These are phyloP conservation scores for Scutellaria barbata DNA, from an alignment of 257 asterid genomes.

Conservation along the genomic window DNA sequence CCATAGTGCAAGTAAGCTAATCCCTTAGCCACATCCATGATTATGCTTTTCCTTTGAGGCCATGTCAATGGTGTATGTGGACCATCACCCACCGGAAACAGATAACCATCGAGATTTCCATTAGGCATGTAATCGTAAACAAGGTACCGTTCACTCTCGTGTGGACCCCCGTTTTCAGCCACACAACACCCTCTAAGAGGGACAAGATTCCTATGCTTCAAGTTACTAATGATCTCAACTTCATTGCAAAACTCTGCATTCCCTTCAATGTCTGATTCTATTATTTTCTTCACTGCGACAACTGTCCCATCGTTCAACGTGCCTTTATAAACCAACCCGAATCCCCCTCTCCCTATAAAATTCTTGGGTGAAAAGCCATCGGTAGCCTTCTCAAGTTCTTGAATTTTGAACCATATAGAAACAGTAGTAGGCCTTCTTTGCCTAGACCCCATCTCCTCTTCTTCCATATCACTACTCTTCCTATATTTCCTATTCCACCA, in stretches of 20 bases:
- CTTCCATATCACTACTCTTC: constrained; percentile 40
- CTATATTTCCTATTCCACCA: constrained; percentile 63
- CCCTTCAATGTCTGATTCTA: constrained; percentile 79
- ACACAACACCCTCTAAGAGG: constrained; percentile 92
- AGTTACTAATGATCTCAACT: constrained; percentile 88
- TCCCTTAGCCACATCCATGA: constrained; percentile 85
- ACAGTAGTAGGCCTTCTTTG: constrained; percentile 69
- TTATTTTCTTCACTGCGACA: constrained; percentile 76
- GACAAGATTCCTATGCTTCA: constrained; percentile 87
- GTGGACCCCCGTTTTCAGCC: constrained; percentile 44
- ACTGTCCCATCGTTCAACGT: constrained; percentile 64
- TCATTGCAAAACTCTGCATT: constrained; percentile 85
- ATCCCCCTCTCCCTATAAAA: constrained; percentile 87
- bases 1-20: constrained; percentile 81
- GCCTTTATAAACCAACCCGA: constrained; percentile 83
- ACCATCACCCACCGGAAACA: constrained; percentile 44
- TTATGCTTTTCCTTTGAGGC: constrained; percentile 81
- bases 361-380: constrained; percentile 62
- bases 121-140: constrained; percentile 88
- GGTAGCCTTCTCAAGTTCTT: constrained; percentile 80
- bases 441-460: constrained; percentile 52
- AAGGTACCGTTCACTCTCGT: constrained; percentile 68
- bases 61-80: constrained; percentile 52
- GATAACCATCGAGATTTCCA: constrained; percentile 85
- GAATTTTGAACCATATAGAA: constrained; percentile 71